Conservation (phyloP, 768 basidiomycete genomes). For the Auricularia sp. region DNA sequence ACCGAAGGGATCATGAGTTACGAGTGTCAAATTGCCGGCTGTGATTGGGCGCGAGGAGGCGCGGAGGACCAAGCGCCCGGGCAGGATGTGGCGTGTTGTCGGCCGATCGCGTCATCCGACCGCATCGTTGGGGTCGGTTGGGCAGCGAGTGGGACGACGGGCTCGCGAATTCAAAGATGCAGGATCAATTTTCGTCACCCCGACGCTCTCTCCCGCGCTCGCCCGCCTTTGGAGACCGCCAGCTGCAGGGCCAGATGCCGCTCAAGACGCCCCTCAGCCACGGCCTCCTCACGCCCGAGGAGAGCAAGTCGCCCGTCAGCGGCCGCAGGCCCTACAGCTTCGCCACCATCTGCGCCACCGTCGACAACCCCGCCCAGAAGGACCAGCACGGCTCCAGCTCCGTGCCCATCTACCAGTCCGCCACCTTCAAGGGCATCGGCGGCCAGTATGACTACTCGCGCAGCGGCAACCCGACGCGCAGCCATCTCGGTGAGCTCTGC, state of each 20-base stretch:
- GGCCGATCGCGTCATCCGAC: not conserved
- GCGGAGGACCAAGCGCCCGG: no score
- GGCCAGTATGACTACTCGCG: constrained; percentile 90
- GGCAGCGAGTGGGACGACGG: not conserved
- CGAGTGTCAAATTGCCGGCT: no score
- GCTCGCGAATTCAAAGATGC: not conserved
- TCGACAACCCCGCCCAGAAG: constrained; percentile 83
- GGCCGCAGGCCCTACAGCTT: constrained; percentile 69
- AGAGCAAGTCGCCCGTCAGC: not conserved
- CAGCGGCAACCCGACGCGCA: constrained; percentile 94
- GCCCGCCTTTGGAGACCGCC: not conserved
- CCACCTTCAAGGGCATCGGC: constrained; percentile 91
- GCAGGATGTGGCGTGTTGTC: not conserved
- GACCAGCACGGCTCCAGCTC: constrained; percentile 93
- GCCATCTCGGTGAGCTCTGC: constrained; percentile 42
- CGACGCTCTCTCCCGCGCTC: not conserved
- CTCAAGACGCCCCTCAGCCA: not conserved
- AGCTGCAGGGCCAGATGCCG: not conserved
- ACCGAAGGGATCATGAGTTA: no score
- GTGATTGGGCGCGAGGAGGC: no score
- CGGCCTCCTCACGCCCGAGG: not conserved
- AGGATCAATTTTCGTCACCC: not conserved
- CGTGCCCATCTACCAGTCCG: constrained; percentile 95
- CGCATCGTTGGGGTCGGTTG: not conserved
- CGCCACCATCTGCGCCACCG: constrained; percentile 83